Percentiles rank a stretch among this genome's conserved stretches.
phyloP scores from a whole-genome alignment of 2,329 filamentous ascomycete genomes.

The Rhinocladiella similis region DNA sequence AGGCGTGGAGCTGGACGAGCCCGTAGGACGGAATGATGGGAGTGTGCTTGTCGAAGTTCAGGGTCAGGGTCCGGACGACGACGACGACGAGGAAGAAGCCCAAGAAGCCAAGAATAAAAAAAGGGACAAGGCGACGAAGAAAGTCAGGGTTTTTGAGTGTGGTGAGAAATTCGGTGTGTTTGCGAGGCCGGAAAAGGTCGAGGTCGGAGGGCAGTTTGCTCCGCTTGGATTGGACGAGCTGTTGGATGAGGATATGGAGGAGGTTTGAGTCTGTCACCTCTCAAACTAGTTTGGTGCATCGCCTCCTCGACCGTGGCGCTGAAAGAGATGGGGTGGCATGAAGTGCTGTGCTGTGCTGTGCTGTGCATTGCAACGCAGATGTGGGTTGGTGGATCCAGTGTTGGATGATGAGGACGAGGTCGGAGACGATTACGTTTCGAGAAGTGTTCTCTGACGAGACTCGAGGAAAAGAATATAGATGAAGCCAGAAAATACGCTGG shows the following conservation, averaged over 20 bases:
- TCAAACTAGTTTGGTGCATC: too few relatives aligned
- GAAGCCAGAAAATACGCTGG: too few relatives aligned
- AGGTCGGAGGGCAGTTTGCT: conserved; percentile 53
- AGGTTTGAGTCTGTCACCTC: conserved; percentile 43
- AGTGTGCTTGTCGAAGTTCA: conserved; percentile 41
- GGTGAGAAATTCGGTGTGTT: conserved; percentile 58
- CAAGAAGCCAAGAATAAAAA: conserved; percentile 1
- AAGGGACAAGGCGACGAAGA: conserved; percentile 29
- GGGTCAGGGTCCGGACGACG: not conserved
- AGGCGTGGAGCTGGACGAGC: conserved; percentile 59
- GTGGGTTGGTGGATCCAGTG: too few relatives aligned
- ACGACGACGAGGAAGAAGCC: not conserved
- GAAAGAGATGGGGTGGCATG: too few relatives aligned
- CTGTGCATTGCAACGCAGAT: too few relatives aligned
- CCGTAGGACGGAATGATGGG: conserved; percentile 66
- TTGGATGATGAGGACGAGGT: too few relatives aligned
- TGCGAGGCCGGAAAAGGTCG: conserved; percentile 62
- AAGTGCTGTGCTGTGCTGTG: too few relatives aligned
- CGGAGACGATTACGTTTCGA: too few relatives aligned
- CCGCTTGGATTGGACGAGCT: conserved; percentile 53
- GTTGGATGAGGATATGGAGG: conserved; percentile 56
- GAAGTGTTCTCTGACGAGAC: too few relatives aligned
- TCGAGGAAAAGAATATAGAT: too few relatives aligned
- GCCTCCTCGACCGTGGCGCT: too few relatives aligned
- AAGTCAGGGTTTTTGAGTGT: conserved; percentile 60